Evolutionary conservation across 257 asterid genomes (phyloP).

Genomic region (Verbena officinalis): DNA sequence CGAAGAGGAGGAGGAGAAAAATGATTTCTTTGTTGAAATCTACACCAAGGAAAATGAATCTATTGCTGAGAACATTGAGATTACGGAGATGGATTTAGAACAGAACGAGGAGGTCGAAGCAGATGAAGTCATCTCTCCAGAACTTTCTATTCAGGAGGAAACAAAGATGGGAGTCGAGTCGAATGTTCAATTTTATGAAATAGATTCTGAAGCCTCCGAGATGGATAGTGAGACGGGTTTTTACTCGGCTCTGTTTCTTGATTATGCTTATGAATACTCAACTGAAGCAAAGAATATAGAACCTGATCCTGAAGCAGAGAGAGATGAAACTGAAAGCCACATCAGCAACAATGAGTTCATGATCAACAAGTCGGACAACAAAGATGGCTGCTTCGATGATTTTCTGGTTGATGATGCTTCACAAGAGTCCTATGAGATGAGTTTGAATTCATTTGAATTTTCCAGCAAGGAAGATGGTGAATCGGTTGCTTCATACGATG

Average conservation of each 20-base stretch:
- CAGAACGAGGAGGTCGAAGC: slow-evolving; percentile 12
- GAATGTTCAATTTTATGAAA: slow-evolving; percentile 27
- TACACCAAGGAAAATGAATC: slow-evolving; percentile 39
- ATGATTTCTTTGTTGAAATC: slow-evolving; percentile 58
- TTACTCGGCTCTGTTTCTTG: slow-evolving; percentile 37
- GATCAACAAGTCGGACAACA: slow-evolving; percentile 22
- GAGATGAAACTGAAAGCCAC: slow-evolving; percentile 3
- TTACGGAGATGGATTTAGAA: slow-evolving; percentile 9
- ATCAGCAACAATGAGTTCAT: slow-evolving; percentile 20
- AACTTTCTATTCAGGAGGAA: too few relatives aligned
- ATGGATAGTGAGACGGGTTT: slow-evolving; percentile 57
- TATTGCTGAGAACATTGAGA: neutral
- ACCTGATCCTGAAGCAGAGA: slow-evolving; percentile 29
- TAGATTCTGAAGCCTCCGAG: slow-evolving; percentile 46
- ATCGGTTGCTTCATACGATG: slow-evolving; percentile 24
- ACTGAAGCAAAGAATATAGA: slow-evolving; percentile 20
- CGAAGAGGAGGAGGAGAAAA: slow-evolving; percentile 36
- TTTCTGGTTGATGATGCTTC: slow-evolving; percentile 32
- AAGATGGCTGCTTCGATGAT: slow-evolving; percentile 32
- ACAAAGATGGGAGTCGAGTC: neutral
- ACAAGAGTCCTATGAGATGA: slow-evolving; percentile 42
- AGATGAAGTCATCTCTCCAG: too few relatives aligned
- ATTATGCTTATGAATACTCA: slow-evolving; percentile 33
- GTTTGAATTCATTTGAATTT: slow-evolving; percentile 35
- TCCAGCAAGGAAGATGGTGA: slow-evolving; percentile 36